A percentile compares a stretch with the other conserved stretches of the same genome.
These are phyloP conservation scores for Tricholoma terreum DNA, from an alignment of 768 basidiomycete genomes.

Conservation along the genomic window DNA sequence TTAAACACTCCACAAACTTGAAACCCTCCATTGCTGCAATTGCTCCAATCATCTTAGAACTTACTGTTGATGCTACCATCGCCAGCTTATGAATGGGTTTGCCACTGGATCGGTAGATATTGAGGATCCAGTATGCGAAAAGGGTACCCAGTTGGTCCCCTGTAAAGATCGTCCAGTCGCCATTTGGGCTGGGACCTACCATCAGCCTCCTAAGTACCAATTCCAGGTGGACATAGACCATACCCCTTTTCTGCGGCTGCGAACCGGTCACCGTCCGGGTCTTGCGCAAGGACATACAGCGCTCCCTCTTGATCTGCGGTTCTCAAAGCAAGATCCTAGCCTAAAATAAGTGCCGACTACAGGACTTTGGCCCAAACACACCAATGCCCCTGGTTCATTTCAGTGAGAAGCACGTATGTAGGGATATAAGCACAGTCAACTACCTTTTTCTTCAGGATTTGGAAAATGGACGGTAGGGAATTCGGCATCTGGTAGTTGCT, in stretches of 20 bases:
- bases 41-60: conserved; percentile 82
- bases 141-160: conserved; percentile 77
- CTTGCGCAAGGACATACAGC: conserved; percentile 78
- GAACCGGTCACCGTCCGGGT: conserved; percentile 86
- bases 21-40: conserved; percentile 79
- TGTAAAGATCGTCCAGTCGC: conserved; percentile 69
- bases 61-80: conserved; percentile 88
- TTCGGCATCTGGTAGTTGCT: conserved; percentile 74
- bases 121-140: conserved; percentile 43
- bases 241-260: conserved; percentile 71
- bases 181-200: conserved; percentile 35
- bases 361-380: conserved; percentile 18
- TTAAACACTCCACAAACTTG: conserved; percentile 81
- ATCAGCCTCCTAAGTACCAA: conserved; percentile 1
- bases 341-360: neutral
- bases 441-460: conserved; percentile 92
- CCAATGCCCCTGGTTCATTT: conserved; percentile 42
- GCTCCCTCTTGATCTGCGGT: conserved; percentile 55
- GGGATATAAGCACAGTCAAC: conserved; percentile 4
- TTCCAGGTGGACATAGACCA: conserved; percentile 8
- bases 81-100: conserved; percentile 58
- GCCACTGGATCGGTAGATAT: conserved; percentile 39
- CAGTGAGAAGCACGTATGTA: neutral
- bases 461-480: conserved; percentile 85
- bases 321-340: conserved; percentile 66